Evolutionary conservation across 2,329 filamentous ascomycete genomes (phyloP).

Genomic region (Emericellopsis cladophorae): DNA sequence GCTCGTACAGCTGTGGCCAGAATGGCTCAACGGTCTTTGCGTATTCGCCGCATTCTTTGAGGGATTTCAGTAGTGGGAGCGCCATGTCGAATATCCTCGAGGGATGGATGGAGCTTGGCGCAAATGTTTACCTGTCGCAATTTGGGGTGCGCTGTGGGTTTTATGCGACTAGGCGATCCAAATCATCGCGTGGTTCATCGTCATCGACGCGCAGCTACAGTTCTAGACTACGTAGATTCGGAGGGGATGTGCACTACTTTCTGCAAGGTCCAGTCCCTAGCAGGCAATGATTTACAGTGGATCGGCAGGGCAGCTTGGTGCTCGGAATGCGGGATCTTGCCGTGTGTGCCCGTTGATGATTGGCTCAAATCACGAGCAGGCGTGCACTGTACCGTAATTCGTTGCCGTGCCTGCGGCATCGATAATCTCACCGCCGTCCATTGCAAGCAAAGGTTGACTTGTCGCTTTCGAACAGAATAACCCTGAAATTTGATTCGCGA

Average conservation of each 20-base stretch:
- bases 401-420: too few species aligned
- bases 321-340: too few species aligned
- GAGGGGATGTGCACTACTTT: neutral
- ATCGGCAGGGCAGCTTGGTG: too few species aligned
- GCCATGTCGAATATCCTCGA: constrained; percentile 36
- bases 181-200: neutral
- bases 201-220: neutral
- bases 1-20: constrained; percentile 52
- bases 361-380: too few species aligned
- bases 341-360: too few species aligned
- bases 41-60: constrained; percentile 68
- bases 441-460: too few species aligned
- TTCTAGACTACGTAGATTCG: neutral
- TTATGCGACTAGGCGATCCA: neutral
- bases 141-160: neutral
- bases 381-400: too few species aligned
- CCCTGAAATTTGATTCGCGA: neutral
- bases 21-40: constrained; percentile 64
- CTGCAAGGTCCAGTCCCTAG: neutral
- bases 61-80: constrained; percentile 55
- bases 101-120: neutral
- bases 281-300: neutral
- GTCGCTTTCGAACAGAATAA: neutral
- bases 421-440: too few species aligned
- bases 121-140: neutral